Evolutionary conservation across 148 eudicot genomes (phyloP), one percentile per base, ranked within the genome.

Genomic region (Chenopodium formosanum): DNA sequence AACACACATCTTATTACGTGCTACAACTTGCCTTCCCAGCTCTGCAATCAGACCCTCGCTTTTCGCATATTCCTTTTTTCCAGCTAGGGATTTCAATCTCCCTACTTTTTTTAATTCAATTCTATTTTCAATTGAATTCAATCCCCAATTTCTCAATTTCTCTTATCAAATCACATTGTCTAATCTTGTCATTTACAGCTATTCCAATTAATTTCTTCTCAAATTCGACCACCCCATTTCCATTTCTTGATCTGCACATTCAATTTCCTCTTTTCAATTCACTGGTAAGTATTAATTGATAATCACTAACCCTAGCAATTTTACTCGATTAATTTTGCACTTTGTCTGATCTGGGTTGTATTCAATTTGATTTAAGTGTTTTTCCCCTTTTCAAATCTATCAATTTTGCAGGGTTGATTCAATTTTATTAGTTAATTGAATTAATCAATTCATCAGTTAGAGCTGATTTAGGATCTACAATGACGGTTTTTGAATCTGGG

Each of bases 401-500:
- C 2, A 40, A 70, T 37, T 20, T 70, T 20, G 52, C 52, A 70
- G 74, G n/a, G 27, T 0, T 66, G 27, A 20, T 20, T 6, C 5
- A 6, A 40, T 40, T 34, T 66, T 11, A 0, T 2, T 40, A 25
- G 46, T 75, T 34, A 46, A 75, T 44, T 34, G 46, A 34, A 14
- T 40, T 40, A 0, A 40, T 40, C 7, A 40, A 40, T 40, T 40
- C 7, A 40, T 40, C 6, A 73, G 34, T 76, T 40, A 14, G 60
- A 58, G 56, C 25, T 47, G 31, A 65, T 70, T 78, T 52, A 8
- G 75, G 79, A 80, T 70, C 83, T 82, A 78, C 80, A 84, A 91
- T 92, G 98, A 88, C 89, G 89, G 85, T 94, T 83, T 82, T 84
- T 63, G 88, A 84, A 80, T 58, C 84, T 29, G 89, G 84, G 64